A percentile compares a stretch with the other conserved stretches of the same genome.
Conservation (phyloP, 805 yeast genomes). For the Wickerhamomyces xylosicus region DNA sequence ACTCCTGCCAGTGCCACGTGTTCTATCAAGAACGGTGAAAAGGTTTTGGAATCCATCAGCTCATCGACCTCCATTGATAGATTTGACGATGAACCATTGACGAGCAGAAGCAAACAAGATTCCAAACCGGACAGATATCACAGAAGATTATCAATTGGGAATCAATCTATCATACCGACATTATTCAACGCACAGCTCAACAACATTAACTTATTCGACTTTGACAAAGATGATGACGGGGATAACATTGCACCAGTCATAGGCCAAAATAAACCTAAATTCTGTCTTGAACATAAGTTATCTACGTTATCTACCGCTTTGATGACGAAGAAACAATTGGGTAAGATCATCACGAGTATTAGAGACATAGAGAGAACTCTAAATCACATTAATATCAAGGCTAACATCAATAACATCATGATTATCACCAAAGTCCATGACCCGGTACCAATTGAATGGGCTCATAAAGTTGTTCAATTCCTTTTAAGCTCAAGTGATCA, state of each 20-base stretch:
- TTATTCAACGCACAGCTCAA: conserved; percentile 19
- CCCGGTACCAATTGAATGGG: conserved; percentile 20
- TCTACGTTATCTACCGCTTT: conserved; percentile 11
- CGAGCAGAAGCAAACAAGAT: not conserved
- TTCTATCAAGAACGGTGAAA: conserved; percentile 7
- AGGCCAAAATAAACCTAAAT: conserved; percentile 1
- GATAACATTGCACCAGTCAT: not conserved
- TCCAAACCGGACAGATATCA: too few relatives aligned
- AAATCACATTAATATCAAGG: conserved; percentile 19
- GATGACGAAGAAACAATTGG: conserved; percentile 19
- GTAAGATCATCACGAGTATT: conserved; percentile 19
- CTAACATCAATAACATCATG: conserved; percentile 17
- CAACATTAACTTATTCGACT: conserved; percentile 16
- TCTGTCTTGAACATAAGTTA: conserved; percentile 10
- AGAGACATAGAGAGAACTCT: conserved; percentile 21
- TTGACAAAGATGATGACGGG: conserved; percentile 4
- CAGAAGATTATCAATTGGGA: conserved; percentile 14
- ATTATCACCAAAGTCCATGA: conserved; percentile 22
- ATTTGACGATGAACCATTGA: conserved; percentile 4
- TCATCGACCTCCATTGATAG: conserved; percentile 6
- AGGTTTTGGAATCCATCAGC: conserved; percentile 10
- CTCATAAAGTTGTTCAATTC: conserved; percentile 14
- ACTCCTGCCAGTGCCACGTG: not conserved
- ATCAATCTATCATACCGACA: conserved; percentile 16
- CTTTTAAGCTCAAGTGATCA: conserved; percentile 11